Conservation (phyloP, 176 grass and related monocot genomes). For the Melocanna baccifera region DNA sequence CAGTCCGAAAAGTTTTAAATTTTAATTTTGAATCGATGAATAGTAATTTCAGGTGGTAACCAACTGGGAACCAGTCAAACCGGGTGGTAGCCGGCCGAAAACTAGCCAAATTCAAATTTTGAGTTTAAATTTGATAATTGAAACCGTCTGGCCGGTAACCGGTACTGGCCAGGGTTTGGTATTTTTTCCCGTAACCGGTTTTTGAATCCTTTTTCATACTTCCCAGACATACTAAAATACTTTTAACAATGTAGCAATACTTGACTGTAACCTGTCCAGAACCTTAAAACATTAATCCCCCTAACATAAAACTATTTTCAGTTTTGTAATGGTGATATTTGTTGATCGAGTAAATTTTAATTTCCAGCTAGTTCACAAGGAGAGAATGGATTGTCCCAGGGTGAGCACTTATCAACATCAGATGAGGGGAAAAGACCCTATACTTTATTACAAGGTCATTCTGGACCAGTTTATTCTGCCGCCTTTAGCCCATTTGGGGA, state of each 20-base stretch:
- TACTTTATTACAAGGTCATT: conserved; percentile 86
- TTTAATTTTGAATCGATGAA: too few relatives aligned
- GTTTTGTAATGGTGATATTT: conserved; percentile 24
- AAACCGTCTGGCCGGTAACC: too few relatives aligned
- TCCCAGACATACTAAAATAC: background rate
- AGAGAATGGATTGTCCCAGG: conserved; percentile 58
- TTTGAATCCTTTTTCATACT: background rate
- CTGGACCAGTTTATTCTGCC: conserved; percentile 87
- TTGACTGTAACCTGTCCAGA: background rate
- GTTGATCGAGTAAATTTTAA: conserved; percentile 10
- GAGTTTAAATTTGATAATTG: too few relatives aligned
- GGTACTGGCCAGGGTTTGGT: too few relatives aligned
- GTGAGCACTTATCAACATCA: conserved; percentile 46
- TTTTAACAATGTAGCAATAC: background rate
- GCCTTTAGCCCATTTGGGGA: conserved; percentile 89
- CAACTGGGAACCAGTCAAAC: too few relatives aligned
- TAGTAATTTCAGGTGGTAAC: too few relatives aligned
- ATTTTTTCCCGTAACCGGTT: too few relatives aligned
- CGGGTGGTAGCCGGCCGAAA: too few relatives aligned
- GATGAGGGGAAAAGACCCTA: conserved; percentile 70
- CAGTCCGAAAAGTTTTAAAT: too few relatives aligned
- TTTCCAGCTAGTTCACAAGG: conserved; percentile 59
- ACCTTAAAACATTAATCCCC: background rate
- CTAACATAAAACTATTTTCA: conserved; percentile 13
- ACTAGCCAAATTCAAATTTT: too few relatives aligned